Conservation (phyloP, 2,329 filamentous ascomycete genomes). For the Penicillium occitanis region DNA sequence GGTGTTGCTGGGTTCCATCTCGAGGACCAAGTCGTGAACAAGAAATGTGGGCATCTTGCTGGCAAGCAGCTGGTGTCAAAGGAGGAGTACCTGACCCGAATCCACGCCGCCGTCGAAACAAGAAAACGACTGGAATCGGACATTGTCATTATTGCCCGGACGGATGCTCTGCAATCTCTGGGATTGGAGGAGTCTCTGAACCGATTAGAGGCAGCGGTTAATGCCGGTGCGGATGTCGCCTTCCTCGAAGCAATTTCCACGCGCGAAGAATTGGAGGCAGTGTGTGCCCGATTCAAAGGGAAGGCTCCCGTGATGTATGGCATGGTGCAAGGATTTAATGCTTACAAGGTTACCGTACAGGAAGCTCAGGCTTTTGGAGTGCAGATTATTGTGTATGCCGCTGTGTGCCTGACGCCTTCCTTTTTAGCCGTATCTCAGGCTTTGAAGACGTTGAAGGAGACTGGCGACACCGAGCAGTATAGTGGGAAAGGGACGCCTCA, state of each 20-base stretch:
- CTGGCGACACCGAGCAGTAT: not conserved
- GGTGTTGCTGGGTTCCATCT: constrained; percentile 54
- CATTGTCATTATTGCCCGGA: constrained; percentile 37
- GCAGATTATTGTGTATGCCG: not conserved
- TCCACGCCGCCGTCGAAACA: not conserved
- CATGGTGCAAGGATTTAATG: not conserved
- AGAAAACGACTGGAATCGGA: constrained; percentile 21
- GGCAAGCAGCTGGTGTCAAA: constrained; percentile 33
- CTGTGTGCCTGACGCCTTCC: not conserved
- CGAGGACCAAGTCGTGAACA: constrained; percentile 51
- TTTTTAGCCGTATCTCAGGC: not conserved
- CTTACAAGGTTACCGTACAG: not conserved
- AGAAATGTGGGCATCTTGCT: constrained; percentile 43
- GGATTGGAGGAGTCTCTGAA: not conserved
- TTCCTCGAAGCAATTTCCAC: not conserved
- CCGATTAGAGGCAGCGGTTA: not conserved
- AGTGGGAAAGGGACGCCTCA: not conserved
- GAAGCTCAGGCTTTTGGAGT: not conserved
- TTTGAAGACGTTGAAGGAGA: not conserved
- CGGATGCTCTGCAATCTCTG: constrained; percentile 27
- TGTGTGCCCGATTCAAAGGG: not conserved
- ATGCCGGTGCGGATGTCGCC: not conserved
- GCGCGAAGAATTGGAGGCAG: not conserved
- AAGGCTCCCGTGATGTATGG: not conserved
- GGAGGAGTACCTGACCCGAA: not conserved